phyloP scores from a whole-genome alignment of 148 eudicot genomes.

The Silene conica region DNA sequence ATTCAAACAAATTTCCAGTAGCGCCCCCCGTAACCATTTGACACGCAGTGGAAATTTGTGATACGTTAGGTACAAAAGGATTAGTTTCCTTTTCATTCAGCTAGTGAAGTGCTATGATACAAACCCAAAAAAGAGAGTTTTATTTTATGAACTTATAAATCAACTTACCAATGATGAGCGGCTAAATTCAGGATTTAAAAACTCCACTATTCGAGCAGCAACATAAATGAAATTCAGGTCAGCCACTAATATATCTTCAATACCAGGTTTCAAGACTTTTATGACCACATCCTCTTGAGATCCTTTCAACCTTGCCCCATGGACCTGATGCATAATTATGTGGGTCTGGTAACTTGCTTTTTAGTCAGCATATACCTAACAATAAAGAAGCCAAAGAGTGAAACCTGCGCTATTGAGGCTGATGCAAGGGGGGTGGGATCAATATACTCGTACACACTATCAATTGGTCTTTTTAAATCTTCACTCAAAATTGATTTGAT shows the following conservation, averaged over 20 bases:
- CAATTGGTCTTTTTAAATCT: slow-evolving; percentile 80
- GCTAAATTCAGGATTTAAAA: slow-evolving; percentile 81
- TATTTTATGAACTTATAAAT: too few relatives aligned
- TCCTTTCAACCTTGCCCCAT: slow-evolving; percentile 85
- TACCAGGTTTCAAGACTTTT: slow-evolving; percentile 96
- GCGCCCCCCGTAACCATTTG: background rate
- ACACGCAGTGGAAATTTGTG: background rate
- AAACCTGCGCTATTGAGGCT: slow-evolving; percentile 97
- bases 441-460: slow-evolving; percentile 78
- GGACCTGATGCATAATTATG: slow-evolving; percentile 53
- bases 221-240: slow-evolving; percentile 92
- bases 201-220: slow-evolving; percentile 89
- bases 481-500: slow-evolving; percentile 69
- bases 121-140: background rate
- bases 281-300: slow-evolving; percentile 87
- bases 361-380: slow-evolving; percentile 13
- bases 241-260: slow-evolving; percentile 84
- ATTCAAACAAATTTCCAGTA: too few relatives aligned
- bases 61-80: background rate
- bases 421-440: slow-evolving; percentile 97
- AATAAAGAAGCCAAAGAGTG: slow-evolving; percentile 9
- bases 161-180: slow-evolving; percentile 83
- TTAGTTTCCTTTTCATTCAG: background rate
- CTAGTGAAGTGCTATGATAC: background rate
- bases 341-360: slow-evolving; percentile 15